Base-by-base conservation (phyloP, 306 rosid species). In the Lupinus albus region DNA sequence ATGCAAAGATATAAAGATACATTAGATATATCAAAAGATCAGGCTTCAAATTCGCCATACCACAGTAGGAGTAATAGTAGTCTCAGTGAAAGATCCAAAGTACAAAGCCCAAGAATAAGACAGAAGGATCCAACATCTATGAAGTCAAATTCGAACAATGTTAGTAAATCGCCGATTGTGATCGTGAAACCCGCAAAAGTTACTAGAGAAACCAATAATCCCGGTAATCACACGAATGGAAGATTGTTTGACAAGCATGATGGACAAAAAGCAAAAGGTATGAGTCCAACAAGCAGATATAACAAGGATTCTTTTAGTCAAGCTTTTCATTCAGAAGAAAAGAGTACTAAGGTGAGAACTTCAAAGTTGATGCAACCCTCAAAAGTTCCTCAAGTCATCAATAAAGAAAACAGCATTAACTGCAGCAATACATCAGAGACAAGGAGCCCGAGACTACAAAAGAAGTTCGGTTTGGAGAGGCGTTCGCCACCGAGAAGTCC, bases 1-100 rank as follows among this genome's bases (percentile, higher is more conserved):
- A 94, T 94, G 95, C 96, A 94, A 78, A 88, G 85, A 73, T 80
- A 79, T 6, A 76, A 82, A 77, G 95, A 77, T 56, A 53, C 79
- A 55, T 51, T 68, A 2, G 90, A 83, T 38, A 33, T 15, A 25
- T 70, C 84, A 80, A 79, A 81, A 71, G 94, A 82, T n/a, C 81
- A 78, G 68, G 77, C 84, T 44, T 80, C 86, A 45, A 74, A 78
- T 64, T 76, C 75, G 69, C 63, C 75, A 50, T 79, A 83, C 56
- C 82, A 67, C 76, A 73, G 33, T 13, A 78, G 61, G 79, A 77
- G 59, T 53, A 55, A 59, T 12, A 76, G 78, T 56, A 45, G 67
- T 50, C 71, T 72, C 39, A 53, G 72, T 64, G 87, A 80, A 68
- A 74, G 78, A 76, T 77, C 85, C 14, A 75, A 62, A 20, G 38